Evolutionary conservation across 2,329 filamentous ascomycete genomes (phyloP), one percentile per base, ranked within the genome.

Genomic region (Nannizziopsis barbatae): DNA sequence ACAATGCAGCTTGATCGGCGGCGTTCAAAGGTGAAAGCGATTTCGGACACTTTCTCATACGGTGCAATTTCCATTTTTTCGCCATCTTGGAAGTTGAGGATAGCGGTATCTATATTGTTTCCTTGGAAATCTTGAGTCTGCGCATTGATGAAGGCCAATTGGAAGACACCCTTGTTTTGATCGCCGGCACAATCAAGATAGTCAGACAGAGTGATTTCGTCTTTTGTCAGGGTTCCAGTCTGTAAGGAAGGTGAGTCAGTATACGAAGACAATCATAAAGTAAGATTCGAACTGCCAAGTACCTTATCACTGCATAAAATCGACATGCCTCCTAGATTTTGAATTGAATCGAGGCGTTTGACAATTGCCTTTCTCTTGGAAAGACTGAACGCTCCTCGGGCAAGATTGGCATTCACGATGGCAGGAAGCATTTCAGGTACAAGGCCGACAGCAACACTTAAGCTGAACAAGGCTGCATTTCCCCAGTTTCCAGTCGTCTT

Each of bases 331-430:
- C 42, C 42, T 32, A 45, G 15, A 15, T 45, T 45, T 17, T 45
- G 42, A 17, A 45, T 37, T 5, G 42, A 45, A 32, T 45, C 42
- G n/a, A 45, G 42, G 12, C 42, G 42, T 22, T 45, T 45, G 22
- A 45, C 42, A 17, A 45, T 45, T 5, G 42, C 32, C 32, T 45
- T 45, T n/a, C 36, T 45, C 42, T 45, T 45, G 15, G 42, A 45
- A 38, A 45, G 42, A 14, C 18, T 36, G 17, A 45, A 45, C 11
- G 42, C 42, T 2, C 42, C 42, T 12, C 32, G 31, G 9, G 42
- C 42, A 37, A 45, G 42, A 17, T 45, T 45, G 31, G 42, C 15
- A 18, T 45, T 45, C n/a, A 45, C 42, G 36, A 45, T 45, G 17
- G 42, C 42, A 3, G 42, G 42, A 22, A 45, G 42, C 42, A 45